A percentile compares a stretch with the other conserved stretches of the same genome.
Evolutionary conservation across 768 basidiomycete species (phyloP).

Genomic region (Tylopilus vinaceipallidus): DNA sequence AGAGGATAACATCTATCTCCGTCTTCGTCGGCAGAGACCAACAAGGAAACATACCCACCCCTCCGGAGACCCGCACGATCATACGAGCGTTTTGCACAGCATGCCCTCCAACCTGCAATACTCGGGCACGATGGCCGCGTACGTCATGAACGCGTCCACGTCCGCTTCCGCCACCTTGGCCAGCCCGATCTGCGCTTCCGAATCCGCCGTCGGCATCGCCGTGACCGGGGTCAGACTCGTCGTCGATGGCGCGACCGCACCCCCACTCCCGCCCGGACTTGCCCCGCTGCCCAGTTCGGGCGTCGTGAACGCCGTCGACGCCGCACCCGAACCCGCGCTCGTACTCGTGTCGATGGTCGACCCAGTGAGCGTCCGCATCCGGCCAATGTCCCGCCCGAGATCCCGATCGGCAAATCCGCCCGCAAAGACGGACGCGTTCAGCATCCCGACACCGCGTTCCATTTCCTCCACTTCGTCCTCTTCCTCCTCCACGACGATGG

Average conservation of each 20-base stretch:
- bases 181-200: slow-evolving; percentile 72
- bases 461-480: slow-evolving; percentile 69
- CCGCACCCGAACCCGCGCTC: slow-evolving; percentile 35
- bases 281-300: slow-evolving; percentile 48
- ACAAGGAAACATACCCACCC: too few relatives aligned
- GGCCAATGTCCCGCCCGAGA: slow-evolving; percentile 35
- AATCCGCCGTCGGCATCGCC: slow-evolving; percentile 68
- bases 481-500: slow-evolving; percentile 67
- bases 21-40: too few relatives aligned
- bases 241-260: slow-evolving; percentile 38
- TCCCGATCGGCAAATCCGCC: slow-evolving; percentile 42
- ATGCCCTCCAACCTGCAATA: slow-evolving; percentile 78
- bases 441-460: slow-evolving; percentile 37
- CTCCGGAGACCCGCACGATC: slow-evolving; percentile 6
- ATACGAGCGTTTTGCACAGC: slow-evolving; percentile 62
- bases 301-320: slow-evolving; percentile 58
- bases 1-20: too few relatives aligned
- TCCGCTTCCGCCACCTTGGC: slow-evolving; percentile 85
- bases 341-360: slow-evolving; percentile 38
- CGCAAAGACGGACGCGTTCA: slow-evolving; percentile 32
- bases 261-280: slow-evolving; percentile 35
- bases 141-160: slow-evolving; percentile 80
- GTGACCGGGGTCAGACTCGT: slow-evolving; percentile 68
- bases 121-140: slow-evolving; percentile 83
- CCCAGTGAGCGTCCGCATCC: slow-evolving; percentile 56